Evolutionary conservation across 495 filamentous ascomycete species (phyloP).

Genomic region (Penicillium turbatum): DNA sequence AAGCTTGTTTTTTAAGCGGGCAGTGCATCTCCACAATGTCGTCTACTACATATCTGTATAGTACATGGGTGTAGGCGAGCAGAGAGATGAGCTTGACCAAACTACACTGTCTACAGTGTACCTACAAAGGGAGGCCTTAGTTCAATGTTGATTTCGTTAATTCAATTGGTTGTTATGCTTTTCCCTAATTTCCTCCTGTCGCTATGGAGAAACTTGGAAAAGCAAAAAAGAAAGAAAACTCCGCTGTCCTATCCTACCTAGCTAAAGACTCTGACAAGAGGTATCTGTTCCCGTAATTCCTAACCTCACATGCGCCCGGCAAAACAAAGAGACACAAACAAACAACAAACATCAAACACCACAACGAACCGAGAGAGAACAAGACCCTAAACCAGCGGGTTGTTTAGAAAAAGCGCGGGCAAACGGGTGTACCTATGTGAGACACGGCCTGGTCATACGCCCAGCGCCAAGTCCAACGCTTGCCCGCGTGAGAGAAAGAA

Average conservation of each 20-base stretch:
- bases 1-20: neutral
- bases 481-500: neutral
- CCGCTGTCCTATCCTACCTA: slow-evolving; percentile 2
- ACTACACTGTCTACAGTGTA: too few relatives aligned
- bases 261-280: neutral
- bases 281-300: slow-evolving; percentile 14
- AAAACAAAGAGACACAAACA: neutral
- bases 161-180: neutral
- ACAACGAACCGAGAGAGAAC: neutral
- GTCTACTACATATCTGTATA: neutral
- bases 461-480: neutral
- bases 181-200: neutral
- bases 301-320: slow-evolving; percentile 11
- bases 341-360: too few relatives aligned
- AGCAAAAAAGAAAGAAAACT: slow-evolving; percentile 13
- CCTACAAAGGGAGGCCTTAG: too few relatives aligned
- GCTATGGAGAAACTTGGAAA: neutral
- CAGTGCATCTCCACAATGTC: neutral
- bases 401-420: neutral
- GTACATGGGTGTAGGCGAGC: neutral
- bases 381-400: neutral
- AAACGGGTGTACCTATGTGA: neutral
- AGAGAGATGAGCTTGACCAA: neutral
- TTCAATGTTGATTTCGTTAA: neutral
- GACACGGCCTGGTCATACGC: neutral